Evolutionary conservation across 1,284 basidiomycete species (phyloP).

Genomic region (Grifola frondosa): DNA sequence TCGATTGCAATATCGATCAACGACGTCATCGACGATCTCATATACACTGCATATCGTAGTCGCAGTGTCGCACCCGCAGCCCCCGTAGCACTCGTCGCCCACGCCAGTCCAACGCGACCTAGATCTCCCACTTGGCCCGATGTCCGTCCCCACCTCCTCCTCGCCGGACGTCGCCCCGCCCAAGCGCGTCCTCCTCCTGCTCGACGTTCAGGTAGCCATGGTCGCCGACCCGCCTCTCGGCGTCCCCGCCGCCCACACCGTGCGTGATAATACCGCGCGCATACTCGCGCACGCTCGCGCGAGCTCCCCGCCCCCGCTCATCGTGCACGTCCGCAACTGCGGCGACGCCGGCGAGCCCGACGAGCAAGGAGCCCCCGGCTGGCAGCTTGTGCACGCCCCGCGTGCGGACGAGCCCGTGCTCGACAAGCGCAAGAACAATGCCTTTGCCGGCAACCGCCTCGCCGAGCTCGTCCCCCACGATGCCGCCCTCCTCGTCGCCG

Average conservation of each 20-base stretch:
- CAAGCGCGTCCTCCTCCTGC: constrained; percentile 53
- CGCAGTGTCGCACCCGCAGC: no score
- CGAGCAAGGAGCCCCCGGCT: constrained; percentile 50
- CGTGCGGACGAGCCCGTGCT: constrained; percentile 50
- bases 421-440: constrained; percentile 71
- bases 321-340: constrained; percentile 64
- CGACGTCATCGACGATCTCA: no score
- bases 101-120: no score
- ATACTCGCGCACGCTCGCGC: constrained; percentile 53
- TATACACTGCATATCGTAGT: no score
- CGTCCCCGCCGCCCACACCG: constrained; percentile 44
- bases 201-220: constrained; percentile 57
- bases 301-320: constrained; percentile 49
- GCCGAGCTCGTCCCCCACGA: constrained; percentile 46
- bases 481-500: constrained; percentile 64
- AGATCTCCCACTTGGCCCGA: no score
- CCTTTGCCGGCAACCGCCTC: constrained; percentile 58
- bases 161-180: constrained; percentile 13
- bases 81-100: no score
- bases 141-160: no score
- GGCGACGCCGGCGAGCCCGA: constrained; percentile 62
- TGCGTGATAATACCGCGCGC: constrained; percentile 47
- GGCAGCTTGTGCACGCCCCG: constrained; percentile 56
- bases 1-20: no score
- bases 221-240: constrained; percentile 47